Percentiles rank a stretch among this genome's conserved stretches.
These are phyloP conservation scores for Glutinoglossum americanum DNA, from an alignment of 495 filamentous ascomycete species.

Conservation along the genomic window DNA sequence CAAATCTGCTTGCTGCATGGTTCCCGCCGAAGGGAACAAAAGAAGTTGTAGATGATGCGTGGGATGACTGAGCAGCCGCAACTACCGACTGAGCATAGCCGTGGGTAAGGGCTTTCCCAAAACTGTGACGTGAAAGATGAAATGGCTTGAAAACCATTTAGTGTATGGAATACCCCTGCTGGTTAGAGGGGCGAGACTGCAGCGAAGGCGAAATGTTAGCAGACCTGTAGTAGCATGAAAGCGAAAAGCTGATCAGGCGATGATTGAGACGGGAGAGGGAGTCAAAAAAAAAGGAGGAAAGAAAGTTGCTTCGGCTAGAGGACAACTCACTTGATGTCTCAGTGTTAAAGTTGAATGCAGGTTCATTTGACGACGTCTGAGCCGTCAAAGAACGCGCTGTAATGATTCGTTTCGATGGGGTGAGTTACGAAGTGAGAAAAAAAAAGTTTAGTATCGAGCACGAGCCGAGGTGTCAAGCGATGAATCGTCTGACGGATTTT, in stretches of 20 bases:
- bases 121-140: slow-evolving; percentile 89
- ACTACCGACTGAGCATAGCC: slow-evolving; percentile 96
- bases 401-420: not conserved
- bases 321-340: slow-evolving; percentile 23
- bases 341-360: slow-evolving; percentile 29
- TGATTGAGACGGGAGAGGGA: not conserved
- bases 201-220: not conserved
- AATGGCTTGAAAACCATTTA: slow-evolving; percentile 71
- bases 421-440: not conserved
- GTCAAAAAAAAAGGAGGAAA: not conserved
- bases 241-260: not conserved
- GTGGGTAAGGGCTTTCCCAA: slow-evolving; percentile 87
- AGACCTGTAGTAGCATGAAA: not conserved
- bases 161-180: slow-evolving; percentile 19
- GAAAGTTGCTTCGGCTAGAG: not conserved
- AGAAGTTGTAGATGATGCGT: slow-evolving; percentile 50
- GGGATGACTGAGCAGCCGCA: slow-evolving; percentile 76
- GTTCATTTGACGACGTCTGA: slow-evolving; percentile 45
- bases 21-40: slow-evolving; percentile 16
- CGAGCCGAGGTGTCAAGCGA: not conserved
- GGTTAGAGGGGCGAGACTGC: slow-evolving; percentile 1
- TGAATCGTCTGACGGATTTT: not conserved
- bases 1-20: slow-evolving; percentile 22
- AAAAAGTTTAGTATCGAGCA: not conserved
- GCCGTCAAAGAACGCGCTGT: slow-evolving; percentile 43